Evolutionary conservation across 345 rosid species (phyloP), one percentile per base, ranked within the genome.

Genomic region (Eutrema japonicum): DNA sequence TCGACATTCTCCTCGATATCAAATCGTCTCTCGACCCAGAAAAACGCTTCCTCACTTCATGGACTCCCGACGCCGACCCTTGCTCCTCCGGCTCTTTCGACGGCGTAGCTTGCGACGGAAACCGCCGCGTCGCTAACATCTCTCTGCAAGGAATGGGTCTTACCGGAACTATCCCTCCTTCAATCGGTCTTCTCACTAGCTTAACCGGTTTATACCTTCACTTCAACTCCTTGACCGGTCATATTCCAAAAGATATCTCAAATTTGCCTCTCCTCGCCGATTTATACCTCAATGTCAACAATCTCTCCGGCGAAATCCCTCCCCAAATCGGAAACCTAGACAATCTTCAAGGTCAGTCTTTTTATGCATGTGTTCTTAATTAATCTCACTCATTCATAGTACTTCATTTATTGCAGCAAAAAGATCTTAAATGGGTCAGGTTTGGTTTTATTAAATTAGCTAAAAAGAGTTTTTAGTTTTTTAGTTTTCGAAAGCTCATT

Each of bases 141-240:
- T 90, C 99, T 48, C 88, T 95, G 2, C 97, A 90, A 75, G 99
- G 99, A 68, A 92, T 82, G 83, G 96, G 97, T 18, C 89, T 95
- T 11, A 79, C 80, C 18, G 98, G 99, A 38, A 74, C 77, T 69
- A 84, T 95, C 43, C 96, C 99, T 48, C 70, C 89, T 2, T 92
- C 93, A 30, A 46, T 95, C 1, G 90, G 91, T 41, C 87, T 84
- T 27, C 88, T 95, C 45, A 78, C 78, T 70, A 84, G 90, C 83
- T 84, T 95, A 82, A 95, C 94, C 29, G 96, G 98, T 22, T 77
- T 95, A 82, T 95, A 87, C 80, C 83, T 95, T 57, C 99, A 95
- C 67, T 95, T 90, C 85, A 95, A 95, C 69, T 80, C 87, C 8
- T 79, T 95, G 66, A 79, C 74, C 36, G 99, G 98, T 2, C 85